Base-by-base conservation (phyloP, 2,329 filamentous ascomycete genomes). In the Paecilomyces fulvus region DNA sequence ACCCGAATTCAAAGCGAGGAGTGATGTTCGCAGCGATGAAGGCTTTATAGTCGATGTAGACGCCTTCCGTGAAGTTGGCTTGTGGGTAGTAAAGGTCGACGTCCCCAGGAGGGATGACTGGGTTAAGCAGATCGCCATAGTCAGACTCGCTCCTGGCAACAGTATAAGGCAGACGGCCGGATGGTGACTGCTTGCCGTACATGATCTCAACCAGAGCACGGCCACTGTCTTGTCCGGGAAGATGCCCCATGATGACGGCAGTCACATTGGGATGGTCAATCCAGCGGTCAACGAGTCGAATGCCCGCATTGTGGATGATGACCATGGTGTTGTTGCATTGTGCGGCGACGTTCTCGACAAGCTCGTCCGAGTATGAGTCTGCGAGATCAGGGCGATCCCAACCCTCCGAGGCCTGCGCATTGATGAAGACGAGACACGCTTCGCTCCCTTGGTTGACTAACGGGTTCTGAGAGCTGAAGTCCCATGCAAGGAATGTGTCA, bases 161-260 rank as follows among this genome's bases (percentile, higher is more conserved):
- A 0, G 84, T 87, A 64, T 85, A 87, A 0, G 83, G 82, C 0
- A 87, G 73, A 56, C 79, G 78, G 1, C 84, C 84, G 0, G 81
- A 84, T 0, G 80, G 79, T 58, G 79, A 82, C 2, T 74, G 68
- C 2, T 80, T 75, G 23, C 83, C 84, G 61, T 84, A 86, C 0
- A 87, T 72, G 7, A 87, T 65, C 0, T 79, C 75, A 0, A 80
- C 79, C 5, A 86, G 64, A 0, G 82, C 79, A 1, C 73, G 70
- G 0, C 85, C 85, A 1, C 80, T 81, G 56, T 85, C 82, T 63
- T 88, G 83, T 0, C 85, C 85, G 0, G 84, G 85, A 0, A 87
- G 73, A 63, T 87, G 84, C 3, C 82, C 84, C 60, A 83, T 83
- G 0, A 88, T 75, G 14, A 88, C 73, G 1, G 79, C 83, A 0